A percentile compares a stretch with the other conserved stretches of the same genome.
Evolutionary conservation across 106 monocot genomes (phyloP).

Genomic region (Acorus calamus): DNA sequence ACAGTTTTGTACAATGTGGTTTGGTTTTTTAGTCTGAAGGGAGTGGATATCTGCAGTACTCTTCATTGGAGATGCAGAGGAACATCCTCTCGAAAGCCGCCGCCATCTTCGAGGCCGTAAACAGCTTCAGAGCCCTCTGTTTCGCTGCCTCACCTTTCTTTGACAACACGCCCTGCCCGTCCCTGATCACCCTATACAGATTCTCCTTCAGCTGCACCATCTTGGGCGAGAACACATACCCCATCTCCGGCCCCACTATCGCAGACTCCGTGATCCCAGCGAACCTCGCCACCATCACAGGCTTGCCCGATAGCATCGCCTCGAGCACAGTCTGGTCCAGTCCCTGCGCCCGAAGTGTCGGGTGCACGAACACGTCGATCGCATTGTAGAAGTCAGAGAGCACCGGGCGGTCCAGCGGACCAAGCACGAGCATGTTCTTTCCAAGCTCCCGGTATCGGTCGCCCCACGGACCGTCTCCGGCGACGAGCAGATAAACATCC

Average conservation of each 20-base stretch:
- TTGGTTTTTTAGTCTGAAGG: conserved; percentile 5
- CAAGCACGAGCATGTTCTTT: conserved; percentile 39
- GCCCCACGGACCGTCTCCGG: conserved; percentile 85
- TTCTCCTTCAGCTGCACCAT: conserved; percentile 49
- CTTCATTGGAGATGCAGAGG: conserved; percentile 39
- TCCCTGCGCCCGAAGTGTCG: conserved; percentile 73
- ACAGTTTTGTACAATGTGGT: too few relatives aligned
- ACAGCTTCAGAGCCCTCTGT: conserved; percentile 33
- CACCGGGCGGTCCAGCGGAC: conserved; percentile 46
- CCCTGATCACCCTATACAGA: conserved; percentile 20
- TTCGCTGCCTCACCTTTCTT: conserved; percentile 48
- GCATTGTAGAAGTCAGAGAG: conserved; percentile 67
- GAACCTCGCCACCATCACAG: conserved; percentile 57
- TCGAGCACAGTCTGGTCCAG: conserved; percentile 81
- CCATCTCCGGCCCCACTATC: conserved; percentile 41
- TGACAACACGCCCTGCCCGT: conserved; percentile 28
- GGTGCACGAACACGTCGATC: conserved; percentile 61
- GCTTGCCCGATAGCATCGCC: conserved; percentile 64
- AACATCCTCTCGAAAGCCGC: conserved; percentile 80
- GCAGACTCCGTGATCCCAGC: conserved; percentile 69
- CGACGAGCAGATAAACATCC: conserved; percentile 41
- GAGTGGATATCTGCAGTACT: conserved; percentile 58
- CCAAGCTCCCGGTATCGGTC: conserved; percentile 47
- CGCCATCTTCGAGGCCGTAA: conserved; percentile 66
- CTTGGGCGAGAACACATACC: conserved; percentile 59